Base-by-base conservation (phyloP, 495 filamentous ascomycete species). In the Paragyromitra xinjiangensis region DNA sequence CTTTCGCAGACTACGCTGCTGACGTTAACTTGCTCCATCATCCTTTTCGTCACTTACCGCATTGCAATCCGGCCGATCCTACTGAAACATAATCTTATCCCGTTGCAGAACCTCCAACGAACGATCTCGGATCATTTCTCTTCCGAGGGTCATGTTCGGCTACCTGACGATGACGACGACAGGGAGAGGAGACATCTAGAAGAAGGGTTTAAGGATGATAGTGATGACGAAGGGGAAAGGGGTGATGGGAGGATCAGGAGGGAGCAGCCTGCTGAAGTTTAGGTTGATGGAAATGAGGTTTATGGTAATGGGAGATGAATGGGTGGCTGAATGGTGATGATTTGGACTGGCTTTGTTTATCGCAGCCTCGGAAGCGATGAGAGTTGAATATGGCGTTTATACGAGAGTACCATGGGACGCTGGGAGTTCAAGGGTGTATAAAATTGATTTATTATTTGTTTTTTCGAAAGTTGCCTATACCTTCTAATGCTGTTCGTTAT, bases 141-240 rank as follows among this genome's bases (percentile, higher is more conserved):
- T 44, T 53, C 75, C 61, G 81, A 62, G 45, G 72, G 66, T 2
- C 67, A 75, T 37, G 56, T 80, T 24, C 34, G 53, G 19, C 50
- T 67, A 6, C 58, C 44, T 5, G 82, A 79, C 42, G 77, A 79
- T 70, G 66, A 77, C 39, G 72, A 66, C 1, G 77, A 71, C 1
- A 55, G 50, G 16, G 58, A 50, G 62, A 64, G 44, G 40, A 26
- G 73, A 34, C 48, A 65, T 73, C 70, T 96, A 68, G 93, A 95
- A 83, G 89, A 92, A 72, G 93, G 92, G 0, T 96, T 96, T 81
- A 90, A 89, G 85, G 92, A 94, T 84, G 91, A 93, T 81, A 94
- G 92, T 82, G 90, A 92, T 71, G 88, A 89, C 40, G 91, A 83
- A 75, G 62, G 59, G 62, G 53, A 65, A 69, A 22, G 12, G 9